Conservation (phyloP, 2,329 filamentous ascomycete genomes). For the Cladosporium phlei region DNA sequence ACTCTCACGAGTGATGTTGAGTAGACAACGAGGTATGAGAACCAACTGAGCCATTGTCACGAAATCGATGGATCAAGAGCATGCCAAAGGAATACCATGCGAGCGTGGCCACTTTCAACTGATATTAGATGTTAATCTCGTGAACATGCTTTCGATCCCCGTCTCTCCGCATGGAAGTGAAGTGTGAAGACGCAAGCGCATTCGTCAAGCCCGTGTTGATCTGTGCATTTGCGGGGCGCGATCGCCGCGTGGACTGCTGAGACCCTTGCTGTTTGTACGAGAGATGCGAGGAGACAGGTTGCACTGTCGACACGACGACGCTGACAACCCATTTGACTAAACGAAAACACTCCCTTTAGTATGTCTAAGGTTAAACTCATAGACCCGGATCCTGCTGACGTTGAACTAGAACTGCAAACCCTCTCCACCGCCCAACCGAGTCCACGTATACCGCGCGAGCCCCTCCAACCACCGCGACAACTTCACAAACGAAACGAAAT, state of each 20-base stretch:
- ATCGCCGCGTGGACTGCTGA: background rate
- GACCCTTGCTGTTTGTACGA: slow-evolving; percentile 1
- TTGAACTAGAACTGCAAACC: too few species aligned
- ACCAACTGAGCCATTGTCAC: background rate
- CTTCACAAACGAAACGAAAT: slow-evolving; percentile 9
- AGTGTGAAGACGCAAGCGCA: slow-evolving; percentile 8
- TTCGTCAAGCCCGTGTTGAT: background rate
- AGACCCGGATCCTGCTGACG: too few species aligned
- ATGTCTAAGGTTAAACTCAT: too few species aligned
- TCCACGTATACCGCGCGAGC: slow-evolving; percentile 10
- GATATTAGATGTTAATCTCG: background rate
- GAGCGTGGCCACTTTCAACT: background rate
- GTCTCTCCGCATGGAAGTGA: background rate
- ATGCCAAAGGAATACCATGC: background rate
- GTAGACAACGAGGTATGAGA: background rate
- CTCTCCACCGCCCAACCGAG: background rate
- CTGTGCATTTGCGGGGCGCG: slow-evolving; percentile 5
- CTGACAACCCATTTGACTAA: too few species aligned
- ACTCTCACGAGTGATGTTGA: background rate
- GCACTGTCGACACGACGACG: background rate
- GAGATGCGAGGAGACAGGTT: slow-evolving; percentile 10
- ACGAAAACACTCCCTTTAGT: too few species aligned
- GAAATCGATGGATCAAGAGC: background rate
- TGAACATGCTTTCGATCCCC: background rate
- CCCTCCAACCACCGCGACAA: slow-evolving; percentile 1